Conservation (phyloP, 192 early-diverging fungal species). For the Martensiomyces pterosporus region DNA sequence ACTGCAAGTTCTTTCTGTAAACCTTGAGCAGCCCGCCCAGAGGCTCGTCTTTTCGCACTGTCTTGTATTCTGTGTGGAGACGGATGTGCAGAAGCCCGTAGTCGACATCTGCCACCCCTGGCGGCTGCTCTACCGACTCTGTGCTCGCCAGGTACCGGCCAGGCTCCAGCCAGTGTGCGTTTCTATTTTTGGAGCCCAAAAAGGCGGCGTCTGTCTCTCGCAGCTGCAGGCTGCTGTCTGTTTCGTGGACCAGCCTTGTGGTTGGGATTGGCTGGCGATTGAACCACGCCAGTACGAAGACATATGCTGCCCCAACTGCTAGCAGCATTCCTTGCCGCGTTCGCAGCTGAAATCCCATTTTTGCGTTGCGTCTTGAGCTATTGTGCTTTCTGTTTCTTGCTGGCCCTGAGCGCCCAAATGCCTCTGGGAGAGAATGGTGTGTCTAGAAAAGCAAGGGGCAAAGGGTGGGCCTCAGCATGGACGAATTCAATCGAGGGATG, state of each 20-base stretch:
- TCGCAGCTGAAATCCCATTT: constrained; percentile 36
- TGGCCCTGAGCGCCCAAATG: too few relatives aligned
- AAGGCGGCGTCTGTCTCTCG: constrained; percentile 13
- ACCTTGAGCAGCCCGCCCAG: constrained; percentile 43
- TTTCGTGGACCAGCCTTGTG: constrained; percentile 39
- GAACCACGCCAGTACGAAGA: constrained; percentile 47
- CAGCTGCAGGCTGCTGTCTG: constrained; percentile 19
- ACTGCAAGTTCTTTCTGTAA: constrained; percentile 33
- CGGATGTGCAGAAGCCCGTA: constrained; percentile 36
- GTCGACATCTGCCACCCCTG: constrained; percentile 22
- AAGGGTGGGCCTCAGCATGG: too few relatives aligned
- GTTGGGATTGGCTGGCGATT: constrained; percentile 50
- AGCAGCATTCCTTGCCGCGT: constrained; percentile 43
- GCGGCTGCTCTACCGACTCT: background rate
- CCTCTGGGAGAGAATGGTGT: too few relatives aligned
- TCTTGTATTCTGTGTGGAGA: constrained; percentile 40
- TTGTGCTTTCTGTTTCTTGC: too few relatives aligned
- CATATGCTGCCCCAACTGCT: constrained; percentile 35
- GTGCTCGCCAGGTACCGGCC: constrained; percentile 8
- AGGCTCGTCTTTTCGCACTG: constrained; percentile 21
- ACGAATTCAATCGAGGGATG: too few relatives aligned
- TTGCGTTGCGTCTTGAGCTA: too few relatives aligned
- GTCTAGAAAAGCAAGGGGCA: too few relatives aligned
- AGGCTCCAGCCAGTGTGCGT: constrained; percentile 45
- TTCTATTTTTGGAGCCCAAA: constrained; percentile 28